These are phyloP conservation scores for Nannochloropsis oceanica DNA, from an alignment of 108 stramenopile species.

Conservation along the genomic window DNA sequence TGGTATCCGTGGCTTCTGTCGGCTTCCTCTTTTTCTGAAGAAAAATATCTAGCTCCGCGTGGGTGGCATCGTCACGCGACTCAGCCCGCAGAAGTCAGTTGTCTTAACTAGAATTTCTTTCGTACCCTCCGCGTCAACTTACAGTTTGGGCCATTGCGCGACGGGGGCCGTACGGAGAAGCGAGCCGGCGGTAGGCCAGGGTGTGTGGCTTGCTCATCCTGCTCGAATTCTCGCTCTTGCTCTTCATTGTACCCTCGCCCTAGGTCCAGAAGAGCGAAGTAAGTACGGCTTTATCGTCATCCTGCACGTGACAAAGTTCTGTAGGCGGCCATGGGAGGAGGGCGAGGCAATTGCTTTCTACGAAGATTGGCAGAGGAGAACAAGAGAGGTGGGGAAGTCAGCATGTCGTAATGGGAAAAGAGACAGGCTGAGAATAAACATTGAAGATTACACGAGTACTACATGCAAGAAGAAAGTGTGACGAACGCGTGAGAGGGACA, in stretches of 20 bases:
- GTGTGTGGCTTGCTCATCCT: not conserved
- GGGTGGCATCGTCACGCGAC: not conserved
- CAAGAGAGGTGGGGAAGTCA: too few relatives aligned
- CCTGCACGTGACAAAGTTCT: too few relatives aligned
- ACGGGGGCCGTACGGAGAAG: not conserved
- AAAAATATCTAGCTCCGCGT: not conserved
- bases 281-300: not conserved
- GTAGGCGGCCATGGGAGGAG: too few relatives aligned
- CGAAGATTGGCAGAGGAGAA: too few relatives aligned
- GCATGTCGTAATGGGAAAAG: too few relatives aligned
- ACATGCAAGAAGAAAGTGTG: too few relatives aligned
- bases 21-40: not conserved
- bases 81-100: not conserved
- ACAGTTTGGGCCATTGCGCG: not conserved
- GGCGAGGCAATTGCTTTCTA: too few relatives aligned
- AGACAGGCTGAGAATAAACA: too few relatives aligned
- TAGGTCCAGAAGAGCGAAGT: not conserved
- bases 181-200: not conserved
- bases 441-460: too few relatives aligned
- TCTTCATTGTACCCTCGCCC: not conserved
- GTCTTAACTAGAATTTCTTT: not conserved
- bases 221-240: not conserved
- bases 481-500: too few relatives aligned
- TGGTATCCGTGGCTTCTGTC: not conserved
- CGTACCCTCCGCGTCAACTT: not conserved